phyloP scores from a whole-genome alignment of 805 yeast species.

The Metschnikowia colocasiae region DNA sequence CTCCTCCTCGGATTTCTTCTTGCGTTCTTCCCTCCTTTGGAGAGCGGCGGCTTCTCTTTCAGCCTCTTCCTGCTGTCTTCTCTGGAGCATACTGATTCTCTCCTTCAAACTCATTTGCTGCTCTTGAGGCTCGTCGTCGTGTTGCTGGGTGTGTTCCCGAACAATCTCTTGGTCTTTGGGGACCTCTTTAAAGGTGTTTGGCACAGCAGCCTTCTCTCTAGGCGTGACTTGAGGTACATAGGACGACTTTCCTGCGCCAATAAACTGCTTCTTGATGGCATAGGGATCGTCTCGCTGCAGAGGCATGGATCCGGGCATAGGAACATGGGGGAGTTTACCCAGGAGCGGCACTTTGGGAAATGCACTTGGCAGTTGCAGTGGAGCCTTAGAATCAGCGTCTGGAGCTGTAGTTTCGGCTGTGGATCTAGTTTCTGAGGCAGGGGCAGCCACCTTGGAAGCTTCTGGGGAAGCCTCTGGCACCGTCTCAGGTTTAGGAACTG shows the following conservation, averaged over 20 bases:
- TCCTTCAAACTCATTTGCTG: slow-evolving; percentile 85
- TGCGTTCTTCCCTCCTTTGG: slow-evolving; percentile 49
- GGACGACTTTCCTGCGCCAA: slow-evolving; percentile 56
- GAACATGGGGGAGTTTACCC: slow-evolving; percentile 7
- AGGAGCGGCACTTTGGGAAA: slow-evolving; percentile 3
- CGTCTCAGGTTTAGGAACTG: too few relatives aligned
- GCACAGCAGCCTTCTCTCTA: slow-evolving; percentile 34
- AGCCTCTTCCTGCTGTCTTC: slow-evolving; percentile 76
- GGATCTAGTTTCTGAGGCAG: not conserved
- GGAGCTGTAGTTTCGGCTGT: not conserved
- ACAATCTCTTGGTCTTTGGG: slow-evolving; percentile 18
- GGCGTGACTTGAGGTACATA: slow-evolving; percentile 51
- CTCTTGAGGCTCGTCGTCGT: slow-evolving; percentile 41
- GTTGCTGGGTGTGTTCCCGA: slow-evolving; percentile 9
- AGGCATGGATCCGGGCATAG: slow-evolving; percentile 23
- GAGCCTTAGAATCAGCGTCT: not conserved
- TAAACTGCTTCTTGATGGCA: slow-evolving; percentile 49
- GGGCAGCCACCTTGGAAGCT: not conserved
- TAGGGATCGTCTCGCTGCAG: slow-evolving; percentile 43
- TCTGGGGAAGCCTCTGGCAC: not conserved
- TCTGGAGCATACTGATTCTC: slow-evolving; percentile 78
- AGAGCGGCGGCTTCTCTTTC: slow-evolving; percentile 62
- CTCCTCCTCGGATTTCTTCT: slow-evolving; percentile 30
- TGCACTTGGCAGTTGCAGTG: not conserved
- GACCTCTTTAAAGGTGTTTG: slow-evolving; percentile 28